These are phyloP conservation scores for Rubroboletus pulcherrimus DNA, from an alignment of 768 basidiomycete genomes.

Conservation along the genomic window DNA sequence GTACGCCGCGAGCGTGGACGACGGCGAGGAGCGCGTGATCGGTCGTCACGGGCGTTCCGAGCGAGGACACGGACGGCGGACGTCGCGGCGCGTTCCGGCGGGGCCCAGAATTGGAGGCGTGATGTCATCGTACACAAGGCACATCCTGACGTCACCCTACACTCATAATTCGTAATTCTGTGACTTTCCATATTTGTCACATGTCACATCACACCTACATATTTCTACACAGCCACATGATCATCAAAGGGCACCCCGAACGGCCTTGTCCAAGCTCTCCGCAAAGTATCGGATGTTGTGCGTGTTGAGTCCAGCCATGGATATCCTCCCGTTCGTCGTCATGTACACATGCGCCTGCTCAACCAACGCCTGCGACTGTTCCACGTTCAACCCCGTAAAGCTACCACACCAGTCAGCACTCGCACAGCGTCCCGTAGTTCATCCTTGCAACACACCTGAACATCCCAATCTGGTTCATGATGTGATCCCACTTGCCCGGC, in stretches of 20 bases:
- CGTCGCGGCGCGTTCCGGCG: conserved; percentile 26
- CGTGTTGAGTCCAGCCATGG: conserved; percentile 89
- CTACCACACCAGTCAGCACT: conserved; percentile 37
- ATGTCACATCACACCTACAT: not conserved
- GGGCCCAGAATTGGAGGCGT: conserved; percentile 24
- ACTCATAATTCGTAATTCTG: not conserved
- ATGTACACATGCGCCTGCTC: conserved; percentile 80
- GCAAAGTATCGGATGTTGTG: conserved; percentile 78
- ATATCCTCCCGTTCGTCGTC: conserved; percentile 85
- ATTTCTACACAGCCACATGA: conserved; percentile 17
- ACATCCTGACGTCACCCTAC: conserved; percentile 27
- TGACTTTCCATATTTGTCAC: not conserved
- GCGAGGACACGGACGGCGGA: conserved; percentile 13
- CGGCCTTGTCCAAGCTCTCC: conserved; percentile 60
- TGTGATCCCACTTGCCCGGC: conserved; percentile 95
- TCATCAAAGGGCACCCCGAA: conserved; percentile 44
- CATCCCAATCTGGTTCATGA: conserved; percentile 95
- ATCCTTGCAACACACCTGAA: conserved; percentile 60
- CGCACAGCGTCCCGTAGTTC: not conserved
- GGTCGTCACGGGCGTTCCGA: conserved; percentile 17
- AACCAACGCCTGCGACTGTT: conserved; percentile 63
- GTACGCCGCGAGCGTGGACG: conserved; percentile 21
- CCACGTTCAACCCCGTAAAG: conserved; percentile 75
- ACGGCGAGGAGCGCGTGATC: conserved; percentile 20
- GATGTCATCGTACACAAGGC: conserved; percentile 30